Percentiles rank a stretch among this genome's conserved stretches.
phyloP scores from a whole-genome alignment of 1,284 basidiomycete genomes.

The Pyrrhoderma lamaoense region DNA sequence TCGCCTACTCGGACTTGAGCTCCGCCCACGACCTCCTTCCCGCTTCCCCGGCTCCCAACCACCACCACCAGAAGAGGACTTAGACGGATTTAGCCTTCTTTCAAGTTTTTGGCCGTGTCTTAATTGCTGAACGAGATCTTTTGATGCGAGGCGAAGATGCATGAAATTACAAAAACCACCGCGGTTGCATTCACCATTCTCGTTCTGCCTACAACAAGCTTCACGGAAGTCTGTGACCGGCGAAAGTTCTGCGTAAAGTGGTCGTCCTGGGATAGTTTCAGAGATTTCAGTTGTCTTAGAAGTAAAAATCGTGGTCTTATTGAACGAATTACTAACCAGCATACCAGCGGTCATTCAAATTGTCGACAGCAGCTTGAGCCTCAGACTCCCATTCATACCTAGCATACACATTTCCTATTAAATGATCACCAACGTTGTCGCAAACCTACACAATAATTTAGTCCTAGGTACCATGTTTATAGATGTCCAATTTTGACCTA shows the following conservation, averaged over 20 bases:
- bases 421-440: conserved; percentile 98
- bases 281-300: background rate
- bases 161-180: conserved; percentile 99
- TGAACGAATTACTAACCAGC: conserved; percentile 56
- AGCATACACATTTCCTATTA: conserved; percentile 98
- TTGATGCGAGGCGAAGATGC: conserved; percentile 87
- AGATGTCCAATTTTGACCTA: conserved; percentile 33
- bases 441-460: conserved; percentile 62
- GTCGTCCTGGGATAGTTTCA: conserved; percentile 54
- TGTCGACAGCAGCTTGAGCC: conserved; percentile 89
- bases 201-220: conserved; percentile 97
- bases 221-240: conserved; percentile 99
- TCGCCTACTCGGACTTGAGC: conserved; percentile 60
- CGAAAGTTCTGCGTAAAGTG: conserved; percentile 96
- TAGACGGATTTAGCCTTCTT: conserved; percentile 62
- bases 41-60: conserved; percentile 75
- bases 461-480: conserved; percentile 9
- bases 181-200: conserved; percentile 93
- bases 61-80: conserved; percentile 54
- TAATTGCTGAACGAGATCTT: conserved; percentile 72
- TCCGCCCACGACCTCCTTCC: conserved; percentile 55
- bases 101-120: conserved; percentile 81
- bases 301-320: too few relatives aligned
- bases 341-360: conserved; percentile 96
- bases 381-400: conserved; percentile 98